Evolutionary conservation across 495 filamentous ascomycete species (phyloP), one percentile per base, ranked within the genome.

Genomic region (Poronia punctata): DNA sequence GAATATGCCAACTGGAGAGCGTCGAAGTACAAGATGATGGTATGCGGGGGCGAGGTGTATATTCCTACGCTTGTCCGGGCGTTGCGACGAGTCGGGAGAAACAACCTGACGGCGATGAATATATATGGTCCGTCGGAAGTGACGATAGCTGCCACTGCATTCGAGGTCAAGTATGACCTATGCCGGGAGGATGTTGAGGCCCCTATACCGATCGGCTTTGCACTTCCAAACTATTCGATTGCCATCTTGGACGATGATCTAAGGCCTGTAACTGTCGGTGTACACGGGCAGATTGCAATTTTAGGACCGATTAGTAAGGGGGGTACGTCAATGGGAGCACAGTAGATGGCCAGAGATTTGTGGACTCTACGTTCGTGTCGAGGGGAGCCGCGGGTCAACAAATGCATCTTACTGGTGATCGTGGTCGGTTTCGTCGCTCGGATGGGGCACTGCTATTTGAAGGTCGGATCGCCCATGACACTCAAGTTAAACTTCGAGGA

Each of bases 231-330:
- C 4, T 62, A 49, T 44, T 31, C 21, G 12, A 39, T 48, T 16
- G 67, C 65, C 36, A 53, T 71, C 26, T 43, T 71, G 4, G 68
- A 68, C 32, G 26, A 53, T n/a, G 28, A 45, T 5, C 15, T 60
- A 6, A 41, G 64, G 0, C 64, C 64, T 11, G 28, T 76, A 1
- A 48, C 54, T 4, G 10, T 27, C 2, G 53, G 45, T 5, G 25
- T 46, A 8, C 17, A 24, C 7, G 48, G 48, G 4, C 35, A 59
- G 26, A 32, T 60, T 14, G 52, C 35, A 33, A 22, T 53, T 25
- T 52, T 37, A 9, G 57, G 57, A 8, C 20, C 44, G 5, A 29
- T n/a, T n/a, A n/a, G n/a, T n/a, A n/a, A n/a, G n/a, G n/a, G n/a
- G n/a, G n/a, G n/a, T n/a, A n/a, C n/a, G n/a, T n/a, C n/a, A n/a